These are phyloP conservation scores for Ophiostoma triangulosporum DNA, from an alignment of 2,329 filamentous ascomycete species.

Conservation along the genomic window DNA sequence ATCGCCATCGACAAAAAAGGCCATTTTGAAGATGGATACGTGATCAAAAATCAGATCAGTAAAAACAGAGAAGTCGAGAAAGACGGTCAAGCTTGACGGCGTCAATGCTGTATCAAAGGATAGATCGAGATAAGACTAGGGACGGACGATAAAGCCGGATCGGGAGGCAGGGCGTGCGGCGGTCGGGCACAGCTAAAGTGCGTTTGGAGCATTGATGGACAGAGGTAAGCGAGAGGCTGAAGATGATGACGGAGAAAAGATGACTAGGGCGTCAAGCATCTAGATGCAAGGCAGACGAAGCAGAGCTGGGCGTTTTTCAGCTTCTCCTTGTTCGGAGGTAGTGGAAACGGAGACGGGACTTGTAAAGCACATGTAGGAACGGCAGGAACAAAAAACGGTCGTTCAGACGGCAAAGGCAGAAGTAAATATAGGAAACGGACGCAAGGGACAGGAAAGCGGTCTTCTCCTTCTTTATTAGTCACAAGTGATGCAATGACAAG, in stretches of 20 bases:
- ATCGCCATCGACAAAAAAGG: conserved; percentile 21
- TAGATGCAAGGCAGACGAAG: background rate
- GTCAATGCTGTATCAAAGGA: background rate
- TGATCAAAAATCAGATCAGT: background rate
- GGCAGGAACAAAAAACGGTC: background rate
- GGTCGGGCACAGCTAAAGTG: background rate
- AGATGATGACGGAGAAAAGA: background rate
- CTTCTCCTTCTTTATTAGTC: no score
- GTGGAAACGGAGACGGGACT: background rate
- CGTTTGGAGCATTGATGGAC: background rate
- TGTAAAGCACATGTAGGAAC: background rate
- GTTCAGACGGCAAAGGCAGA: background rate
- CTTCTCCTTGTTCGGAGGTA: background rate
- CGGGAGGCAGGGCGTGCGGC: background rate
- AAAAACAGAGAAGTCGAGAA: background rate
- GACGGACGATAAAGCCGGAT: background rate
- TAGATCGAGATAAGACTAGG: background rate
- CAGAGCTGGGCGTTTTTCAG: background rate
- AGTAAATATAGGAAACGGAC: background rate
- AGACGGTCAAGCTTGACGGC: background rate
- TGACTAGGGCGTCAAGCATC: background rate
- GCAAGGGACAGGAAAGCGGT: no score
- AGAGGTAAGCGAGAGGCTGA: background rate
- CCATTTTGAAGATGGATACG: conserved; percentile 15
- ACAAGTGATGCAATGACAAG: no score